Evolutionary conservation across 2,329 filamentous ascomycete genomes (phyloP), one percentile per base, ranked within the genome.

Genomic region (Diaporthe vaccinii): DNA sequence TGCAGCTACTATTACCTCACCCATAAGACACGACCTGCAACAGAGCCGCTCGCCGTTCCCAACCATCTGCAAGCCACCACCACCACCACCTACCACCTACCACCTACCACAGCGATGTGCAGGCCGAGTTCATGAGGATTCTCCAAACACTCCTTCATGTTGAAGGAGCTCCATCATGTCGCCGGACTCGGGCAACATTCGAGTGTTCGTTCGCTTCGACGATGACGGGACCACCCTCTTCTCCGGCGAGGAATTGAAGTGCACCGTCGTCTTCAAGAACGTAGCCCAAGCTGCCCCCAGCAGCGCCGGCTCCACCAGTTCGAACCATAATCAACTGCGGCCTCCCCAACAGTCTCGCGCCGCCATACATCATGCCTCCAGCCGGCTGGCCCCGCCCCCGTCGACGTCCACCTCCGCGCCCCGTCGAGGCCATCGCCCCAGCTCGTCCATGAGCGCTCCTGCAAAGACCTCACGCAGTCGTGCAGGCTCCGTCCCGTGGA

Each of bases 231-330:
- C 73, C 73, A 73, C 72, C 68, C 95, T 99, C 80, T 99, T 98
- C 86, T 95, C 97, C 74, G 97, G 97, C 84, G 97, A 99, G 88
- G 94, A 98, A 82, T 91, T 98, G 82, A 94, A 96, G 86, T 98
- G 97, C 85, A 95, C 93, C 79, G 98, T 99, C 84, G 98, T 95
- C 69, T 99, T 99, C 86, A 96, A 94, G 85, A 99, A 99, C 83
- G 90, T 96, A 77, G 89, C 91, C 57, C 82, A 89, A 68, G 86
- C 85, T 53, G 69, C 78, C 83, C 73, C 77, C 25, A 77, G 73
- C 61, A 73, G 73, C 71, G 71, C 71, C 36, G 73, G 25, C 77
- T 76, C 58, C 77, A 70, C 72, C 82, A 74, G 76, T 79, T 74
- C 78, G 78, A 77, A 79, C 67, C 55, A 51, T 46, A 62, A 59